Percentiles rank a stretch among this genome's conserved stretches.
Conservation (phyloP, 1,139 yeast species). For the Lodderomyces elongisporus region DNA sequence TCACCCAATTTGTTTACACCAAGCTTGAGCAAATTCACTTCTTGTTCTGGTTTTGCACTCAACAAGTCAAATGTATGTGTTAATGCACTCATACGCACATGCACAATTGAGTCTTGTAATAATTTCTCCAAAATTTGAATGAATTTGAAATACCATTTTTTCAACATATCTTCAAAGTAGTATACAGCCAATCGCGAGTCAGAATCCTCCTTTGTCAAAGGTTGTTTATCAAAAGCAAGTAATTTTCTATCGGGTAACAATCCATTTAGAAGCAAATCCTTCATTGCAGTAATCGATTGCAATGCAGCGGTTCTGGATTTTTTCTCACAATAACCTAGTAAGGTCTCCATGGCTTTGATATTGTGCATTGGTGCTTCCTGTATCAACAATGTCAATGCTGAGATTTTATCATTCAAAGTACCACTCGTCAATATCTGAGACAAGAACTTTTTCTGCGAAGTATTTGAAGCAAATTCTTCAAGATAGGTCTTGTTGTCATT, state of each 20-base stretch:
- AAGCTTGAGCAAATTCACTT: slow-evolving; percentile 78
- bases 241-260: slow-evolving; percentile 84
- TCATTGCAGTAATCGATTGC: slow-evolving; percentile 83
- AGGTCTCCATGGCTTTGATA: slow-evolving; percentile 72
- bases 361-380: slow-evolving; percentile 96
- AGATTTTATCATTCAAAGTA: slow-evolving; percentile 91
- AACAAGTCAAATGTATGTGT: slow-evolving; percentile 75
- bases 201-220: slow-evolving; percentile 41
- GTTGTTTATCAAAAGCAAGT: slow-evolving; percentile 75
- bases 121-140: slow-evolving; percentile 68
- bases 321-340: slow-evolving; percentile 76
- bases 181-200: slow-evolving; percentile 58
- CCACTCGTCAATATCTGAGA: slow-evolving; percentile 86
- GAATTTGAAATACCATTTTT: slow-evolving; percentile 65
- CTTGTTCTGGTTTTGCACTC: slow-evolving; percentile 92
- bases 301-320: slow-evolving; percentile 92
- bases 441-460: slow-evolving; percentile 84
- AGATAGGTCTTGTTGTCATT: slow-evolving; percentile 68
- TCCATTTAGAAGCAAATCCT: slow-evolving; percentile 79
- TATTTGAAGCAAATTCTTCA: slow-evolving; percentile 73
- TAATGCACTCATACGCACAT: slow-evolving; percentile 75
- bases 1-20: slow-evolving; percentile 96
- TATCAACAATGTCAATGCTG: slow-evolving; percentile 84
- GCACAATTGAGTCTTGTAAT: slow-evolving; percentile 88
- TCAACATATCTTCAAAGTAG: slow-evolving; percentile 87